Conservation (phyloP, 495 filamentous ascomycete species). For the Rhizodiscina lignyota region DNA sequence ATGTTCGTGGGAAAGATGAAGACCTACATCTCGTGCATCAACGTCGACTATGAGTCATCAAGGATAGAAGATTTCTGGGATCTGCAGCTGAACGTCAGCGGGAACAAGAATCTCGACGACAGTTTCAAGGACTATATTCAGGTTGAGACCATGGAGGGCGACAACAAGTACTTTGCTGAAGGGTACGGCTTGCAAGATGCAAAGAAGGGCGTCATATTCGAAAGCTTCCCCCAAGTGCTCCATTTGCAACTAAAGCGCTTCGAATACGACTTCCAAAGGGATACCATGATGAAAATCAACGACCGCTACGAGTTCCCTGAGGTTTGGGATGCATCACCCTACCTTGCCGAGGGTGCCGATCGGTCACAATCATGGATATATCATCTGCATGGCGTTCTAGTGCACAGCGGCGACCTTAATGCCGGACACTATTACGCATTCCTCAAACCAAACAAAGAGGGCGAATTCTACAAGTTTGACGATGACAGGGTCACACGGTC, state of each 20-base stretch:
- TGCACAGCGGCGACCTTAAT: conserved; percentile 92
- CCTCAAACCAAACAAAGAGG: conserved; percentile 79
- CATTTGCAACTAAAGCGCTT: conserved; percentile 96
- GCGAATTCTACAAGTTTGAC: conserved; percentile 92
- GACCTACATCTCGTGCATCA: conserved; percentile 96
- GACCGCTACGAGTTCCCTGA: conserved; percentile 96
- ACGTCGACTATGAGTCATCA: conserved; percentile 92
- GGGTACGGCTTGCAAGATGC: conserved; percentile 88
- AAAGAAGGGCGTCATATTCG: conserved; percentile 93
- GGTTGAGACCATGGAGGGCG: conserved; percentile 90
- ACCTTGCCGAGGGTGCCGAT: conserved; percentile 75
- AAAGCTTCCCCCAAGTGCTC: conserved; percentile 84
- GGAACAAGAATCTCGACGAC: conserved; percentile 80
- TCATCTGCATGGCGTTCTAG: conserved; percentile 84
- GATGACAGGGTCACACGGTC: conserved; percentile 91
- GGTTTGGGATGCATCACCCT: conserved; percentile 75
- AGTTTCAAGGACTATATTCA: conserved; percentile 94
- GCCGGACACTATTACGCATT: conserved; percentile 99
- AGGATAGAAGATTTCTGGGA: conserved; percentile 98
- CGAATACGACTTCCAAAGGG: conserved; percentile 87
- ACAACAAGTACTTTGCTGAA: conserved; percentile 94
- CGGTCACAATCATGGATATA: conserved; percentile 79
- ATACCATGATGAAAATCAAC: conserved; percentile 99
- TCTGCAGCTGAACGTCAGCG: conserved; percentile 89
- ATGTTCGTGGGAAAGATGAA: conserved; percentile 95